Evolutionary conservation across 2,329 filamentous ascomycete species (phyloP), one percentile per base, ranked within the genome.

Genomic region (Colletotrichum cuscutae): DNA sequence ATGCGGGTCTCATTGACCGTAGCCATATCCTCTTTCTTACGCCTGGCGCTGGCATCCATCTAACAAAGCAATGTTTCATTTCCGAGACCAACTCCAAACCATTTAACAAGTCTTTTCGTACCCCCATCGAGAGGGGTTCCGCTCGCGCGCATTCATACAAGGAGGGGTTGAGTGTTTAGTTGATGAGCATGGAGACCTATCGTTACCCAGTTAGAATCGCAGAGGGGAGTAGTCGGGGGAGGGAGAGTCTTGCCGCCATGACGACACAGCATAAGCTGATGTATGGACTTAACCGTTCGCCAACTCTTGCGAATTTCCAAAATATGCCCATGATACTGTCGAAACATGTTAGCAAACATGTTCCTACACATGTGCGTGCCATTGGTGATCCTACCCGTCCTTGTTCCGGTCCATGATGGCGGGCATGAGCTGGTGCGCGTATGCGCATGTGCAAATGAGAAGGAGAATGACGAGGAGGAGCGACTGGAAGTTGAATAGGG

Each of bases 401-500:
- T 97, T 98, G 82, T 98, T 97, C 64, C 94, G 89, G 84, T 98
- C 96, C 86, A 99, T 94, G 78, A 97, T 93, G 5, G 92, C 89
- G 1, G 97, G 96, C 80, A 97, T 94, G 75, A 97, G 91, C 78
- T 94, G 93, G 86, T 98, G 97, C 69, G 95, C 90, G 85, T 99
- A 98, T 75, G 97, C 92, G 83, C 94, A 95, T 70, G 97, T 98
- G 89, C 97, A 99, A 81, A 98, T 97, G 77, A 97, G 91, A 77
- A 99, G 93, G 64, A 99, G 91, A 79, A 99, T 91, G 77, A 98
- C 96, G 78, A 98, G 91, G 78, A 99, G 90, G 77, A 98, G 93
- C 72, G 95, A 97, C 84, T 98, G 95, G 87, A 99, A 98, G 86
- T 98, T 98, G 92, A 99, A 98, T 80, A 99, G 93, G 68, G 97